Base-by-base conservation (phyloP, 495 filamentous ascomycete species). In the Peziza echinospora region DNA sequence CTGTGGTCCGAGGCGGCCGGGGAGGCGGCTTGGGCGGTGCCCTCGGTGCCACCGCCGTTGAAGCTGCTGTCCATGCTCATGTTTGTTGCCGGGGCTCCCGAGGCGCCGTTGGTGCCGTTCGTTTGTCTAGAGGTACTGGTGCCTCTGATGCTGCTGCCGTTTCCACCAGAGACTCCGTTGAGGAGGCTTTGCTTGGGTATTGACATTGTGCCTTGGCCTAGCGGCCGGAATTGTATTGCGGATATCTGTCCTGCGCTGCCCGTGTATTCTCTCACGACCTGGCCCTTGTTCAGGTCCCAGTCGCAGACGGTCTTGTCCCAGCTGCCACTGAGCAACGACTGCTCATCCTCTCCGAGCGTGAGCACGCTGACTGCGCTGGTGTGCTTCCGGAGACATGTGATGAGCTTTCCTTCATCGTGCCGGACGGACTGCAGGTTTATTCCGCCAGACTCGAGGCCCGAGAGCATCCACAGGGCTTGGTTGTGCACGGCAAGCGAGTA, bases 381-480 rank as follows among this genome's bases (percentile, higher is more conserved):
- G 55, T 99, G 89, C 47, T 82, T 75, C 43, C 78, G 75, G 25
- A 99, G 67, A 19, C 73, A 77, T 23, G 74, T 67, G 41, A 99
- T 83, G 47, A 79, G 73, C 59, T 82, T 93, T 5, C 91, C 89
- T 61, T 94, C 91, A 44, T 93, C 81, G 59, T 96, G 87, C 2
- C 89, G 76, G n/a, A 93, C 78, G 26, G 84, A 84, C 56, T 93
- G 84, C 26, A 99, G 65, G 57, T 92, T 91, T 60, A 99, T 96
- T 16, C 75, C 78, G 7, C 89, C 89, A 30, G 78, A 85, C 56
- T 59, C 28, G 30, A 26, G 21, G 17, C 89, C 89, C 26, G 82
- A 84, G 10, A 96, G 66, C 6, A 96, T 65, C 89, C 89, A 99
- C 7, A 94, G 63, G 7, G 79, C 84, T 58, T 89, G 75, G 41